Base-by-base conservation (phyloP, 1,284 basidiomycete genomes). In the Coriolopsis trogii region DNA sequence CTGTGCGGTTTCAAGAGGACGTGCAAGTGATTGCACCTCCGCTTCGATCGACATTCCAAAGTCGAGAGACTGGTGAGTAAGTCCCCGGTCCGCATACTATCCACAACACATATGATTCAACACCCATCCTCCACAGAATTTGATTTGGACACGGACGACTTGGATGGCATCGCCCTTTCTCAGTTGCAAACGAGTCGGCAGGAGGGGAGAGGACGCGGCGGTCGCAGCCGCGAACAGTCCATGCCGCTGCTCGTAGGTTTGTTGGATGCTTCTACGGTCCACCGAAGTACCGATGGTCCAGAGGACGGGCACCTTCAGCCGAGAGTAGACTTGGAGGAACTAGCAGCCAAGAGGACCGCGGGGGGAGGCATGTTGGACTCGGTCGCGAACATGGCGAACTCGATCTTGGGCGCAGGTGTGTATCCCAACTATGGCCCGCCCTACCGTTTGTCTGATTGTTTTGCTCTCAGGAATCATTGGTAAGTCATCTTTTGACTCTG, bases 311-410 rank as follows among this genome's bases (percentile, higher is more conserved):
- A 69, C 37, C 65, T 63, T n/a, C 67, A 78, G 8, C 34, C 49
- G 1, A 29, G 51, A 9, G 63, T 84, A 10, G 82, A 89, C 64
- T 68, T 91, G 48, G 85, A 88, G 29, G 84, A 84, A 55, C 69
- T 91, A 24, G 82, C 82, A 23, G 77, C 80, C 33, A 89, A 88
- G 65, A 76, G 78, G 41, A 77, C 74, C 50, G 79, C 85, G 2
- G 92, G 92, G 21, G 93, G 93, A 24, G 87, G 87, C 0, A 73
- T 95, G 70, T 43, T 94, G 3, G 90, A 93, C 62, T 93, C 90
- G 6, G 82, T 95, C 44, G 91, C 91, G 20, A 95, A 95, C 64
- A 95, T 95, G 93, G 93, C 94, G 25, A 99, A 99, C 69, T 95
- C 93, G 6, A 98, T 99, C 46, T 76, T 99, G 21, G 96, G 96